phyloP scores from a whole-genome alignment of 1,284 basidiomycete genomes.

The Trametes polyzona region DNA sequence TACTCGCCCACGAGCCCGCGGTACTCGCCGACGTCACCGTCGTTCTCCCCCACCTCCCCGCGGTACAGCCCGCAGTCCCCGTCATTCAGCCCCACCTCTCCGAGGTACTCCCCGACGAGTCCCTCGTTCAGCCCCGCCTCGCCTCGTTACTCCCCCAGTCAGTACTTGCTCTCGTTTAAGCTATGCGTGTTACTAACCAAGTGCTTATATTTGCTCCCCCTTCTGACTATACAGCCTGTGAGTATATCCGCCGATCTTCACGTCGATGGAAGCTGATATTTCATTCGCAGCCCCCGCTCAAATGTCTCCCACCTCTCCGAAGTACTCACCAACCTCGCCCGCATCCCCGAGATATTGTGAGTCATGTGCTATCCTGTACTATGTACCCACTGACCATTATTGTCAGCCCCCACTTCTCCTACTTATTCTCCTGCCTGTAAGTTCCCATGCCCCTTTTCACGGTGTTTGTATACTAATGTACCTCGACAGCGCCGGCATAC shows the following conservation, averaged over 20 bases:
- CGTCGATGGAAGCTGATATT: constrained; percentile 12
- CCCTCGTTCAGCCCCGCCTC: constrained; percentile 89
- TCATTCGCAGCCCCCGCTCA: constrained; percentile 62
- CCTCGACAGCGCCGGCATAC: constrained; percentile 49
- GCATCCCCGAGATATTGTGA: constrained; percentile 88
- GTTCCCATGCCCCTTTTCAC: constrained; percentile 33
- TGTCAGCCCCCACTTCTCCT: constrained; percentile 77
- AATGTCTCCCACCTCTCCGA: constrained; percentile 83
- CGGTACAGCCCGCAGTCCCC: constrained; percentile 84
- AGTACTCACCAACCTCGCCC: constrained; percentile 85
- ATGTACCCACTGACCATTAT: neutral
- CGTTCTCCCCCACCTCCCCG: constrained; percentile 86
- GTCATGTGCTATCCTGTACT: constrained; percentile 35
- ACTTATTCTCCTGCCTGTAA: constrained; percentile 83
- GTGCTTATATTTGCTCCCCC: constrained; percentile 25
- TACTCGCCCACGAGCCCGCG: constrained; percentile 90
- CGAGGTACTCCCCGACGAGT: constrained; percentile 83
- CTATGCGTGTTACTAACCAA: constrained; percentile 23
- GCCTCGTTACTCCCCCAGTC: constrained; percentile 83
- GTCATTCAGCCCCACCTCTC: constrained; percentile 85
- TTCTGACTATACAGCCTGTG: constrained; percentile 54
- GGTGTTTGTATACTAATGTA: constrained; percentile 2
- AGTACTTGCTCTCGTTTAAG: constrained; percentile 37
- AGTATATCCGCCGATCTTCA: constrained; percentile 28
- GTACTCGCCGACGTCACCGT: constrained; percentile 85